A percentile compares a stretch with the other conserved stretches of the same genome.
These are phyloP conservation scores for Sporothrix euskadiensis DNA, from an alignment of 2,329 filamentous ascomycete genomes.

Conservation along the genomic window DNA sequence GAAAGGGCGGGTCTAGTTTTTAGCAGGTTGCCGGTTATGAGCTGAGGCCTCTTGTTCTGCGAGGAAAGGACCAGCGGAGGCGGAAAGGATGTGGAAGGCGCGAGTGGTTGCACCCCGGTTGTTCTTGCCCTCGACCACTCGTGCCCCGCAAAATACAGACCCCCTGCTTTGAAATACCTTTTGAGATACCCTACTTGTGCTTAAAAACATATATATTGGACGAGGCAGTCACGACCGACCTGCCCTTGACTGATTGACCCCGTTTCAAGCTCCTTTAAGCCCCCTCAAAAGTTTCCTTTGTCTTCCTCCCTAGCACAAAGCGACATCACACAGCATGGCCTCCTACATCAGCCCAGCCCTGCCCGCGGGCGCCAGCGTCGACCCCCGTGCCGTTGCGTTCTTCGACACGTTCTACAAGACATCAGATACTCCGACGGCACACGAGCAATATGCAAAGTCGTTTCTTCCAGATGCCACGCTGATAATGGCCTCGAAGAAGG, in stretches of 20 bases:
- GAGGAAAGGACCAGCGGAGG: not conserved
- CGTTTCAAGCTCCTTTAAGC: not conserved
- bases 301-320: not conserved
- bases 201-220: not conserved
- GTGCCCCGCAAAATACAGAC: not conserved
- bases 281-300: not conserved
- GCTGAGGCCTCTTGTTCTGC: not conserved
- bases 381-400: conserved; percentile 36
- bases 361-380: conserved; percentile 31
- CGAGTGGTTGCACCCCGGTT: not conserved
- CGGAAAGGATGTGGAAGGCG: not conserved
- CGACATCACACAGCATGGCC: conserved; percentile 18
- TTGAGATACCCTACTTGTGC: not conserved
- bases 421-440: conserved; percentile 38
- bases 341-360: conserved; percentile 21
- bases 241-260: not conserved
- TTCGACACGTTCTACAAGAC: conserved; percentile 39
- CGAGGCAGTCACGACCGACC: conserved; percentile 10
- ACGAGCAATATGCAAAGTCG: conserved; percentile 37
- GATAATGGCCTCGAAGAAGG: conserved; percentile 37
- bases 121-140: conserved; percentile 11
- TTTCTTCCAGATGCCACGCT: conserved; percentile 39
- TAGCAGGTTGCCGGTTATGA: not conserved
- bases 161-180: not conserved
- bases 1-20: not conserved